Percentiles rank a stretch among this genome's conserved stretches.
Conservation (phyloP, 2,329 filamentous ascomycete species). For the Byssochlamys sp. region DNA sequence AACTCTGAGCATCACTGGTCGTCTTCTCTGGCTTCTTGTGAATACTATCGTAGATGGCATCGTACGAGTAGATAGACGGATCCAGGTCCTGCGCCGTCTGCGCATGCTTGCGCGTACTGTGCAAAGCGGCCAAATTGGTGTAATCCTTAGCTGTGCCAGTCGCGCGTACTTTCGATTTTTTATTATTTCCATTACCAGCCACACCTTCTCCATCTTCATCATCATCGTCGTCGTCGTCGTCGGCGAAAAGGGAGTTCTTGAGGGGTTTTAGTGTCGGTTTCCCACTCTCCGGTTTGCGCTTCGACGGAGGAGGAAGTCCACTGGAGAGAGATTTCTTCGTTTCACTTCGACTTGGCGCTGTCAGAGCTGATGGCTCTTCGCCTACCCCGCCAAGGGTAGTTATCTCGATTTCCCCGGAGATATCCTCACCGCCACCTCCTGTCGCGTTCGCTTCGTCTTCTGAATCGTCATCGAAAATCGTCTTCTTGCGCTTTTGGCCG, state of each 20-base stretch:
- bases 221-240: constrained; percentile 30
- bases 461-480: constrained; percentile 37
- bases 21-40: constrained; percentile 29
- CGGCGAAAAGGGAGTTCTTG: constrained; percentile 28
- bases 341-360: constrained; percentile 10
- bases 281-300: constrained; percentile 24
- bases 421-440: constrained; percentile 9
- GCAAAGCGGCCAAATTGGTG: constrained; percentile 38
- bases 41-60: constrained; percentile 41
- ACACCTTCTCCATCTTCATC: constrained; percentile 17
- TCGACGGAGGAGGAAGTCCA: constrained; percentile 16
- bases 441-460: constrained; percentile 23
- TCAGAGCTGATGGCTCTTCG: constrained; percentile 8
- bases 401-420: constrained; percentile 21
- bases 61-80: constrained; percentile 42
- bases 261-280: constrained; percentile 24
- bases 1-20: constrained; percentile 11
- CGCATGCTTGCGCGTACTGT: constrained; percentile 37
- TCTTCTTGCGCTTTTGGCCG: constrained; percentile 39
- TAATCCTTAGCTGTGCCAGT: constrained; percentile 20
- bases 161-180: constrained; percentile 4
- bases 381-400: constrained; percentile 30
- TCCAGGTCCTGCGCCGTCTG: constrained; percentile 36
- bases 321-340: constrained; percentile 1
- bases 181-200: constrained; percentile 5